Base-by-base conservation (phyloP, 805 yeast species). In the Peterozyma toletana region DNA sequence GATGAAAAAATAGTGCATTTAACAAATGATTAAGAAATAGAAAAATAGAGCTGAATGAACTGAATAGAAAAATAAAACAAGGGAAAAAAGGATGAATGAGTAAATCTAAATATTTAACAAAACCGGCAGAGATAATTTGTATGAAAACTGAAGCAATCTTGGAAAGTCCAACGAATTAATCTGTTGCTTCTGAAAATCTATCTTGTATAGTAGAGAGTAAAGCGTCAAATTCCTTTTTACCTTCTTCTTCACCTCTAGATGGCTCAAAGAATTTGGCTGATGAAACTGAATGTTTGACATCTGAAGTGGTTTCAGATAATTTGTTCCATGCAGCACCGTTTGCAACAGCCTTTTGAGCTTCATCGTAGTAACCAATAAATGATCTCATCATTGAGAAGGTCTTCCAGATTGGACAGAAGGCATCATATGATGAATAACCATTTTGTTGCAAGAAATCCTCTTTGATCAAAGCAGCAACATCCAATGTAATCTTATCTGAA, bases 351-450 rank as follows among this genome's bases (percentile, higher is more conserved):
- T 89, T 90, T 71, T 91, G 98, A 30, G 99, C 97, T 72, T 93
- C 98, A 55, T 91, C 97, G 60, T 86, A 80, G 68, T 93, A 93
- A 33, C 89, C 68, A 47, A 90, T 80, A 58, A 93, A 93, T 10
- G 90, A 83, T 67, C 86, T 89, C 98, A 93, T 90, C 99, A 93
- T 93, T 64, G 87, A 93, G 56, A 78, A 84, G 39, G 99, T 93
- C 76, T 93, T 93, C 99, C 99, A 93, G 60, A 93, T 86, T 53
- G 99, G 99, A 71, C 99, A 93, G 85, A 89, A 93, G 34, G 96
- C 96, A 68, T 93, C 99, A 63, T 93, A 93, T 37, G 96, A 73
- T 39, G 99, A 93, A 72, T 93, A 93, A 71, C 99, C 99, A 70
- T 93, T 93, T 74, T 93, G 99, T 72, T 93, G 99, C 64, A 93